phyloP scores from a whole-genome alignment of 257 asterid species.

The Petrea volubilis region DNA sequence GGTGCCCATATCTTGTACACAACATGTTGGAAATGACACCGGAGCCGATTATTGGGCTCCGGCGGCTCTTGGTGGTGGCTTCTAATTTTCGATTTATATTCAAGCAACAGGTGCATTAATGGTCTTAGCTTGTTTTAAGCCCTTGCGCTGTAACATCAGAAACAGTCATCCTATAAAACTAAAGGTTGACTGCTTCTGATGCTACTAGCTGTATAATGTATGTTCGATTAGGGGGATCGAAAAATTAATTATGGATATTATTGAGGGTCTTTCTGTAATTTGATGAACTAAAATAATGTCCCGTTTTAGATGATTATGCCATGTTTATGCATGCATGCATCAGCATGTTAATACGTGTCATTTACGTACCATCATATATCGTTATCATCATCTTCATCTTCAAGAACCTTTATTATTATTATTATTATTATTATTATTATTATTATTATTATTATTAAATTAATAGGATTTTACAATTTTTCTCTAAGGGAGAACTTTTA shows the following conservation, averaged over 20 bases:
- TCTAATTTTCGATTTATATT: neutral
- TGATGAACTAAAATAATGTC: conserved; percentile 17
- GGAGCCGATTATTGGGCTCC: conserved; percentile 67
- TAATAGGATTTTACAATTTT: neutral
- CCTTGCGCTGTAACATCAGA: conserved; percentile 37
- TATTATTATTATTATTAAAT: too few relatives aligned
- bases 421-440: too few relatives aligned
- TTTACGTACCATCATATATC: neutral
- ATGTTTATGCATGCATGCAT: conserved; percentile 3
- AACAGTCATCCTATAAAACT: conserved; percentile 39
- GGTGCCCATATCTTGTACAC: conserved; percentile 82
- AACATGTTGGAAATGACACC: conserved; percentile 57
- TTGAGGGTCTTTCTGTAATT: conserved; percentile 29
- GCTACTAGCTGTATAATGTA: conserved; percentile 29
- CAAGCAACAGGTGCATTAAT: neutral
- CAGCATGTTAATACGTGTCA: neutral
- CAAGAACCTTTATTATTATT: neutral
- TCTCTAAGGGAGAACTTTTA: too few relatives aligned
- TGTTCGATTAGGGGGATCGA: conserved; percentile 13
- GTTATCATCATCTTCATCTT: neutral
- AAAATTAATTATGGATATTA: neutral
- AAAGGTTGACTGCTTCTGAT: conserved; percentile 50
- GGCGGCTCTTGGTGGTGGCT: conserved; percentile 47
- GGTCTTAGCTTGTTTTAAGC: neutral
- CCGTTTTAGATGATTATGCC: conserved; percentile 14